Conservation (phyloP, 257 asterid genomes). For the Thymus mandschuricus region DNA sequence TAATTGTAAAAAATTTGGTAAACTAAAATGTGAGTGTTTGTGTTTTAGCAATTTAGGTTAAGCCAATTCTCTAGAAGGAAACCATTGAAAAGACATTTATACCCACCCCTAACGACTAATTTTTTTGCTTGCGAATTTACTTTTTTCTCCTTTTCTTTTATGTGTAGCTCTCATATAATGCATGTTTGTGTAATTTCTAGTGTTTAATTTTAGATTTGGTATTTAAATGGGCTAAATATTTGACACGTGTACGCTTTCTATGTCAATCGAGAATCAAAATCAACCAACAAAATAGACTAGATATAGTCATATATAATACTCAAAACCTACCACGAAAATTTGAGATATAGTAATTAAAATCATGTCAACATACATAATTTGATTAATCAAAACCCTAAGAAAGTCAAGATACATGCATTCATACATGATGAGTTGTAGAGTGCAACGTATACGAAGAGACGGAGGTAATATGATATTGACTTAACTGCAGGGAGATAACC, state of each 20-base stretch:
- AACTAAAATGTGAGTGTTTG: no score
- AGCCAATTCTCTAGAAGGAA: not conserved
- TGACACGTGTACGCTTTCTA: constrained; percentile 12
- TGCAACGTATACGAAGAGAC: not conserved
- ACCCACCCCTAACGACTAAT: not conserved
- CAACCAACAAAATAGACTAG: constrained; percentile 20
- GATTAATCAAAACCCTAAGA: constrained; percentile 20
- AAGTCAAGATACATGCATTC: constrained; percentile 44
- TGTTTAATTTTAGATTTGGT: not conserved
- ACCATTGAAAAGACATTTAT: not conserved
- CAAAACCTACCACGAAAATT: constrained; percentile 14
- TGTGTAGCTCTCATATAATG: not conserved
- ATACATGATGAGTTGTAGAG: constrained; percentile 35
- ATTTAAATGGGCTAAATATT: not conserved
- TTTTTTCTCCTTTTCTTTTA: not conserved
- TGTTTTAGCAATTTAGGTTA: not conserved
- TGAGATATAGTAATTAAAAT: constrained; percentile 18
- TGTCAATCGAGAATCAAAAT: constrained; percentile 25
- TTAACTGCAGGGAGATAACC: constrained; percentile 71
- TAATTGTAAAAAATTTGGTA: no score
- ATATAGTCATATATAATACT: constrained; percentile 8
- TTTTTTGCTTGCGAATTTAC: not conserved
- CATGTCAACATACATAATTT: constrained; percentile 36
- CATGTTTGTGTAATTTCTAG: no score
- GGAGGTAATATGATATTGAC: not conserved